Conservation (phyloP, 2,329 filamentous ascomycete genomes). For the Colletotrichum ledebouriae region DNA sequence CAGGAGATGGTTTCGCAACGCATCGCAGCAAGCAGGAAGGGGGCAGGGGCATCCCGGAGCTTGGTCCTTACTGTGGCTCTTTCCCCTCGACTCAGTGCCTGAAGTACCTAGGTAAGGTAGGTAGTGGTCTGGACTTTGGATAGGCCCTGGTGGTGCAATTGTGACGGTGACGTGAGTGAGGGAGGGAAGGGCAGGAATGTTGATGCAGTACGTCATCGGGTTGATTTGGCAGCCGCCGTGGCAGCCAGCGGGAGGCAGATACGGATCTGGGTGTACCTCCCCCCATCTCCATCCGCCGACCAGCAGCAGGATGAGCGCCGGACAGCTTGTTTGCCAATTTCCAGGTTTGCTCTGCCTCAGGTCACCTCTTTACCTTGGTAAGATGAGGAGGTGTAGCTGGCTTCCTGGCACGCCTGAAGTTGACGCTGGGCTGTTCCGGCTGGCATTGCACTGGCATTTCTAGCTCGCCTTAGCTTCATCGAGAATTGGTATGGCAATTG, state of each 20-base stretch:
- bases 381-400: neutral
- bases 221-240: constrained; percentile 3
- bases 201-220: constrained; percentile 38
- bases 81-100: constrained; percentile 14
- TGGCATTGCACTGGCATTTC: constrained; percentile 26
- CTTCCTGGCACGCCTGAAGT: neutral
- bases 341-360: neutral
- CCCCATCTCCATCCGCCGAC: neutral
- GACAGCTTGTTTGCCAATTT: neutral
- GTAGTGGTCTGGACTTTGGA: constrained; percentile 17
- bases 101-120: neutral
- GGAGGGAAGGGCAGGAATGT: constrained; percentile 36
- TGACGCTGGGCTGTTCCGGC: constrained; percentile 24
- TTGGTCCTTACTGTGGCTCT: constrained; percentile 26
- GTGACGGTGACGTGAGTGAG: constrained; percentile 37
- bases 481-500: neutral
- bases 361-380: no score
- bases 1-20: constrained; percentile 21
- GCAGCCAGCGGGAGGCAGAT: neutral
- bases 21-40: constrained; percentile 6
- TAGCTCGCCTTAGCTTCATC: neutral
- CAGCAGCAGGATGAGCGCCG: neutral
- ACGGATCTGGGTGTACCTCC: constrained; percentile 3
- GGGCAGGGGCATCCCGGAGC: constrained; percentile 26
- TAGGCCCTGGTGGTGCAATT: constrained; percentile 26